phyloP scores from a whole-genome alignment of 139 green algal species.

The Coelastrella sp. region DNA sequence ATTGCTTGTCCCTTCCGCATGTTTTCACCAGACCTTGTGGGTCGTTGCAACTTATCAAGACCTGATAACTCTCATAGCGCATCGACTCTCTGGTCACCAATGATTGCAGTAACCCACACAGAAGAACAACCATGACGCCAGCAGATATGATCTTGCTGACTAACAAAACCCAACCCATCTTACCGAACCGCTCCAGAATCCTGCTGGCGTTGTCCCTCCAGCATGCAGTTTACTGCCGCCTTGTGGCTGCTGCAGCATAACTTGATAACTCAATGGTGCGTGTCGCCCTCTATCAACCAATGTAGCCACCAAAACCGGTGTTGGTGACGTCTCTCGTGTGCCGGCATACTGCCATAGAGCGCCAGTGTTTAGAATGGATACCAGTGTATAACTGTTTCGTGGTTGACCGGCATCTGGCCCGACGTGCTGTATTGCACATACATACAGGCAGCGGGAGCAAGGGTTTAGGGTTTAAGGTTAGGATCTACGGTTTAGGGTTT shows the following conservation, averaged over 20 bases:
- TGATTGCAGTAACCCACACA: too few species aligned
- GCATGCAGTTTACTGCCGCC: slow-evolving; percentile 29
- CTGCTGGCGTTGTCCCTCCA: slow-evolving; percentile 16
- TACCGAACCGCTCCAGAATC: slow-evolving; percentile 44
- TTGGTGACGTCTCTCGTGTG: neutral
- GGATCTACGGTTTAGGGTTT: too few species aligned
- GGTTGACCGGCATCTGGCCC: neutral
- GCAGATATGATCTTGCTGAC: too few species aligned
- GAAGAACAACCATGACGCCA: too few species aligned
- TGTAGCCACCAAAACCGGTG: neutral
- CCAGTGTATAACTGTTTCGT: neutral
- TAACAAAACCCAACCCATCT: neutral
- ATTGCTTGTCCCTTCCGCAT: too few species aligned
- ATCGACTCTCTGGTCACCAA: too few species aligned
- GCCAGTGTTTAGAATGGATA: slow-evolving; percentile 23
- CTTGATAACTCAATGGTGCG: neutral
- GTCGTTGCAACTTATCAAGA: too few species aligned
- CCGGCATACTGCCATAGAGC: slow-evolving; percentile 40
- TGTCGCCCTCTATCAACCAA: neutral
- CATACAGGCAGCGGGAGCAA: too few species aligned
- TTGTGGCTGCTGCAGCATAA: slow-evolving; percentile 36
- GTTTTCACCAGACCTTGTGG: too few species aligned
- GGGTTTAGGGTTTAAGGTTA: too few species aligned
- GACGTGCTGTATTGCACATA: neutral
- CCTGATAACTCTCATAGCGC: too few species aligned